Conservation (phyloP, 306 rosid species). For the Casuarina cunninghamiana region DNA sequence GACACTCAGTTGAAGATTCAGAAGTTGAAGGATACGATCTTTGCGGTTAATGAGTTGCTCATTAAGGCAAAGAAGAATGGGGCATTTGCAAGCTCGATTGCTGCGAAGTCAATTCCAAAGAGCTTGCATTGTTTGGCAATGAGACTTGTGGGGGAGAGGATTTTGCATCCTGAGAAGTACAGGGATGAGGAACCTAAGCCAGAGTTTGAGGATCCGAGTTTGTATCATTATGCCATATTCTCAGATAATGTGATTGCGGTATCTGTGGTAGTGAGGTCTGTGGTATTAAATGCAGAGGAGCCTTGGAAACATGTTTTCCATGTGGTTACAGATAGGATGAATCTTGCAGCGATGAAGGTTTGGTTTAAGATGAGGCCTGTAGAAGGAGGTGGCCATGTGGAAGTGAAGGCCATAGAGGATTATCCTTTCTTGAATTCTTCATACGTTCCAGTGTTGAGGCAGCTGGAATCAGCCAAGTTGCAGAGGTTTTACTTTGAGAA, state of each 20-base stretch:
- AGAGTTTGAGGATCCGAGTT: constrained; percentile 87
- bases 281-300: constrained; percentile 80
- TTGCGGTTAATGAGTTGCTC: constrained; percentile 89
- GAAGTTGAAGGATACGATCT: constrained; percentile 95
- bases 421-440: constrained; percentile 80
- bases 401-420: constrained; percentile 86
- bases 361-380: constrained; percentile 98
- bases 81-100: constrained; percentile 80
- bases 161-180: constrained; percentile 78
- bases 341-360: constrained; percentile 96
- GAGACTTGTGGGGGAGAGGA: constrained; percentile 91
- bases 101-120: constrained; percentile 87
- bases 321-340: constrained; percentile 89
- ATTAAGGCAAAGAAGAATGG: constrained; percentile 95
- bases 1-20: constrained; percentile 96
- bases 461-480: constrained; percentile 56
- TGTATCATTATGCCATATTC: constrained; percentile 94
- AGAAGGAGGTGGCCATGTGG: constrained; percentile 80
- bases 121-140: constrained; percentile 97
- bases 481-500: constrained; percentile 54
- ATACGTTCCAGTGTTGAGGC: constrained; percentile 76
- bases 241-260: constrained; percentile 93
- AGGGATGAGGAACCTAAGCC: constrained; percentile 68
- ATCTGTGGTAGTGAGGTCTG: constrained; percentile 90
- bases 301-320: constrained; percentile 98